Percentiles rank a stretch among this genome's conserved stretches.
phyloP scores from a whole-genome alignment of 352 stramenopile genomes.

The Detonula confervacea region DNA sequence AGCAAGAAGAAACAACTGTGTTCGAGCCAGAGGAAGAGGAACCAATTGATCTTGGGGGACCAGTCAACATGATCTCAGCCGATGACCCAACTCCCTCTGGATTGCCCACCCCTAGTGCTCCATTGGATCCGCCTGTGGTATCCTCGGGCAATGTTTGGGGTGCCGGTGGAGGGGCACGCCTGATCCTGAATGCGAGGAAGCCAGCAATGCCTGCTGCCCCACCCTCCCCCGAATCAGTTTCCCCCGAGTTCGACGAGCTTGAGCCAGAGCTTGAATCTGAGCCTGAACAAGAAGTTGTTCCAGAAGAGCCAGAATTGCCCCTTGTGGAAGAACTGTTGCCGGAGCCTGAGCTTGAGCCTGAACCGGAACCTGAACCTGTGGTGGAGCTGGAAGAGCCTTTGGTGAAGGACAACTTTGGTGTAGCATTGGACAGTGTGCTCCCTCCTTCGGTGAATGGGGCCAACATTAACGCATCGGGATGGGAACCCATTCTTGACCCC shows the following conservation, averaged over 20 bases:
- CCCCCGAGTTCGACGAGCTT: conserved; percentile 17
- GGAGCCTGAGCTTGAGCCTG: conserved; percentile 19
- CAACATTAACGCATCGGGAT: conserved; percentile 64
- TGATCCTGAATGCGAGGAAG: conserved; percentile 75
- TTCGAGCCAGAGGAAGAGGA: conserved; percentile 25
- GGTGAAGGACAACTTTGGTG: conserved; percentile 31
- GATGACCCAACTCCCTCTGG: conserved; percentile 62
- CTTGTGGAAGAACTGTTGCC: conserved; percentile 26
- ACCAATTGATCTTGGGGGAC: conserved; percentile 25
- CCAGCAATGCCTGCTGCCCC: conserved; percentile 24
- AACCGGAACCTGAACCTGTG: too few relatives aligned
- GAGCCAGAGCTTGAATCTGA: conserved; percentile 16
- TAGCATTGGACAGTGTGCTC: conserved; percentile 46
- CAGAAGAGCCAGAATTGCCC: conserved; percentile 17
- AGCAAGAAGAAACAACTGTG: conserved; percentile 10
- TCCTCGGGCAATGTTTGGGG: conserved; percentile 81
- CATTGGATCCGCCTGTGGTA: conserved; percentile 18
- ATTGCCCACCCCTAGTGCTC: conserved; percentile 9
- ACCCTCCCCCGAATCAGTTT: conserved; percentile 19
- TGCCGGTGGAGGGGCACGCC: conserved; percentile 79
- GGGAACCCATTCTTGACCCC: conserved; percentile 48
- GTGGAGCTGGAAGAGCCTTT: conserved; percentile 16
- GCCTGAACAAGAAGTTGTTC: too few relatives aligned
- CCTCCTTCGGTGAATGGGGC: conserved; percentile 57
- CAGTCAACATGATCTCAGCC: conserved; percentile 30